These are phyloP conservation scores for Neurospora sp. DNA, from an alignment of 2,329 filamentous ascomycete species.

Conservation along the genomic window DNA sequence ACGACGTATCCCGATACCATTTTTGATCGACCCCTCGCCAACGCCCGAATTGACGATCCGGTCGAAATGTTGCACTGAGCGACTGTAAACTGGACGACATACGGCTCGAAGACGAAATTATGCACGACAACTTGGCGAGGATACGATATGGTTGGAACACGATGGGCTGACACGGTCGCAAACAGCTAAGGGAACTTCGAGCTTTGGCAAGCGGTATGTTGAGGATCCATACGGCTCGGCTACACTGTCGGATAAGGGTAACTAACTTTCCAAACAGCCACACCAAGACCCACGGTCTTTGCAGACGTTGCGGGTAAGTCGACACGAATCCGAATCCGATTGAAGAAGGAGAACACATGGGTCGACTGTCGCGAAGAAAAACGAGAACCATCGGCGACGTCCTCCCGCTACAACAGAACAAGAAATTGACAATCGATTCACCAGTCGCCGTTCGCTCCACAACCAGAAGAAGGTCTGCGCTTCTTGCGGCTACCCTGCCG, in stretches of 20 bases:
- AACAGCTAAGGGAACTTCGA: conserved; percentile 48
- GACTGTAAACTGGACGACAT: not conserved
- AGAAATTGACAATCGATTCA: conserved; percentile 16
- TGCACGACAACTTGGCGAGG: conserved; percentile 13
- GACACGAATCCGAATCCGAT: conserved; percentile 12
- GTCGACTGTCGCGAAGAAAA: conserved; percentile 1
- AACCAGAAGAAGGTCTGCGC: conserved; percentile 99
- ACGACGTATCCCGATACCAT: not conserved
- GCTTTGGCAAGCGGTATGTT: conserved; percentile 39
- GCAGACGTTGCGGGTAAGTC: conserved; percentile 92
- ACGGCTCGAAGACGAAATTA: conserved; percentile 5
- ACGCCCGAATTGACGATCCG: conserved; percentile 8
- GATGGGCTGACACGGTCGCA: conserved; percentile 17
- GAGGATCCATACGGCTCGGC: not conserved
- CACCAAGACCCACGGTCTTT: conserved; percentile 97
- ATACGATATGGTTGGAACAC: conserved; percentile 7
- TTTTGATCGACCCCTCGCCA: not conserved
- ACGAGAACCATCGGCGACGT: conserved; percentile 2
- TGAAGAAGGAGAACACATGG: conserved; percentile 1
- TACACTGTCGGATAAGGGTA: not conserved
- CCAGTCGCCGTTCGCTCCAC: conserved; percentile 86
- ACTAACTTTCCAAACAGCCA: conserved; percentile 46
- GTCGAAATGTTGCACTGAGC: not conserved
- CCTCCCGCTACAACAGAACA: not conserved
- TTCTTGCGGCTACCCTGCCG: conserved; percentile 90